These are phyloP conservation scores for Rhodamnia rubescens DNA, from an alignment of 345 rosid genomes.

Conservation along the genomic window DNA sequence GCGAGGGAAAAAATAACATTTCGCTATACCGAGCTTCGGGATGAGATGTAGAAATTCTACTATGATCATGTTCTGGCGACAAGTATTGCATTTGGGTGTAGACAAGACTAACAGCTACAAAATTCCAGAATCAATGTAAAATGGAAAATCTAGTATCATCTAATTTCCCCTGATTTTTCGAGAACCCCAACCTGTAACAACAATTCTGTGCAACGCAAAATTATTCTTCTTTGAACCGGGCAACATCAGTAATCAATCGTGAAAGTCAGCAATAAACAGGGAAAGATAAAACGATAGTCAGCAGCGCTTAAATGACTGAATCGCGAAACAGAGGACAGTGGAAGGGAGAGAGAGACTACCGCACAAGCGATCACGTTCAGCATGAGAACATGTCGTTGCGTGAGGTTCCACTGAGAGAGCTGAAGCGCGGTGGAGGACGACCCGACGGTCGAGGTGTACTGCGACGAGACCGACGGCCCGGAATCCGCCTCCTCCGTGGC, in stretches of 20 bases:
- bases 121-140: background rate
- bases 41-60: background rate
- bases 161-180: background rate
- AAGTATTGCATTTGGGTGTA: background rate
- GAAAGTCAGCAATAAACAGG: background rate
- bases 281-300: background rate
- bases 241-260: background rate
- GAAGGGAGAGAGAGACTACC: constrained; percentile 10
- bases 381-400: constrained; percentile 51
- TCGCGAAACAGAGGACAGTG: background rate
- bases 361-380: constrained; percentile 61
- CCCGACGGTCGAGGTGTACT: constrained; percentile 46
- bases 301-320: background rate
- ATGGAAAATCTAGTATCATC: background rate
- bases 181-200: background rate
- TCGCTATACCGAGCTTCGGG: background rate
- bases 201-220: background rate
- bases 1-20: background rate
- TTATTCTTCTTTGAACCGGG: background rate
- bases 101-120: background rate
- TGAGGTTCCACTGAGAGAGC: constrained; percentile 47
- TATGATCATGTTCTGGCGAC: background rate
- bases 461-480: constrained; percentile 21
- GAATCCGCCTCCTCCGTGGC: constrained; percentile 9
- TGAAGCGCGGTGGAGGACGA: constrained; percentile 22